Percentiles rank a stretch among this genome's conserved stretches.
These are phyloP conservation scores for Malania oleifera DNA, from an alignment of 164 flowering plant species.

Conservation along the genomic window DNA sequence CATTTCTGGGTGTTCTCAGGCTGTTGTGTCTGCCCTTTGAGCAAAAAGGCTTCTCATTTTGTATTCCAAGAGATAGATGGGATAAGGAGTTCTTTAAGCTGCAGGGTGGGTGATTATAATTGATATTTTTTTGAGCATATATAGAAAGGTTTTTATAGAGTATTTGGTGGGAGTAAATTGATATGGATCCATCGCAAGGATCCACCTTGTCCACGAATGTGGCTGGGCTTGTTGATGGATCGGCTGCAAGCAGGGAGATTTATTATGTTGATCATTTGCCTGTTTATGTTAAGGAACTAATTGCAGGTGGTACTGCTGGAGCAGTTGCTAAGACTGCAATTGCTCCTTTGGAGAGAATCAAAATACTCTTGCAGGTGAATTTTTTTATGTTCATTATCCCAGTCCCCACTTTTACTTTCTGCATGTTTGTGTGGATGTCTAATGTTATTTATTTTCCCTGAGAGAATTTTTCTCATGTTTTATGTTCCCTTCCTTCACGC, in stretches of 20 bases:
- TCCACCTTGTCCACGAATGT: conserved; percentile 60
- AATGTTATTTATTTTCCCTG: neutral
- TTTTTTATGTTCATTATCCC: neutral
- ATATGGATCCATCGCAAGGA: conserved; percentile 76
- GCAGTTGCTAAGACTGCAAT: conserved; percentile 84
- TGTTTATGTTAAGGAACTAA: conserved; percentile 76
- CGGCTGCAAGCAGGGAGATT: conserved; percentile 33
- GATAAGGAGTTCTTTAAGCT: conserved; percentile 66
- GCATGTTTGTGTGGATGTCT: neutral
- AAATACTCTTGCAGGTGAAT: conserved; percentile 82
- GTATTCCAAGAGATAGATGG: conserved; percentile 70
- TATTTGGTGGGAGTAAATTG: conserved; percentile 6
- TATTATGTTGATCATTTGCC: conserved; percentile 56
- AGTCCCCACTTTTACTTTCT: neutral
- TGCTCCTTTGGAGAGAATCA: conserved; percentile 79
- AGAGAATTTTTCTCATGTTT: no score
- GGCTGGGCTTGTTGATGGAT: conserved; percentile 60
- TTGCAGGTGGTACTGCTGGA: conserved; percentile 95
- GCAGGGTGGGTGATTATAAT: conserved; percentile 50
- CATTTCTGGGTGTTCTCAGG: conserved; percentile 43
- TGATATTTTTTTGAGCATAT: neutral
- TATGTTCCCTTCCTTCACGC: no score
- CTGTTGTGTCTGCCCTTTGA: conserved; percentile 24
- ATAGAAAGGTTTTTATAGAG: neutral
- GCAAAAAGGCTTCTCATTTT: conserved; percentile 34